Percentiles rank a stretch among this genome's conserved stretches.
phyloP scores from a whole-genome alignment of 208 protist species.

The Phytomonas serpens region DNA sequence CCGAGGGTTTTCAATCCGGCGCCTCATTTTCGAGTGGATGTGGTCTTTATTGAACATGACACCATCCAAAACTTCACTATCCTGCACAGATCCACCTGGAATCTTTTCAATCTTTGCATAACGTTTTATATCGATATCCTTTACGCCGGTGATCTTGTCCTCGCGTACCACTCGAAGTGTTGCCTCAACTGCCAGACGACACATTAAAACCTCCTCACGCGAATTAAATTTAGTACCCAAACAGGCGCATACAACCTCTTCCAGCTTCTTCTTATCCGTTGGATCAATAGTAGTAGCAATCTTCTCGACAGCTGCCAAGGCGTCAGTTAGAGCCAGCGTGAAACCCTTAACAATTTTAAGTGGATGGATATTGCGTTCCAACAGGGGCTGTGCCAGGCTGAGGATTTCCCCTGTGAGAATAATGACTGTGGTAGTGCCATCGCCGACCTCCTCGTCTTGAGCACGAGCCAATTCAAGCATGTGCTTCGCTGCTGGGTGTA shows the following conservation, averaged over 20 bases:
- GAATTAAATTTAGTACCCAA: constrained; percentile 99
- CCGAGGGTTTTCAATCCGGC: constrained; percentile 97
- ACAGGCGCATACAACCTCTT: constrained; percentile 90
- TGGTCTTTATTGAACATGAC: constrained; percentile 99
- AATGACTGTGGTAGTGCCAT: constrained; percentile 99
- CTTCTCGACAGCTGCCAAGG: constrained; percentile 91
- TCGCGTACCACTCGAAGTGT: constrained; percentile 92
- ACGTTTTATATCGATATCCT: constrained; percentile 99
- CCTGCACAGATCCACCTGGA: constrained; percentile 97
- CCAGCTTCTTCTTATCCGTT: constrained; percentile 83
- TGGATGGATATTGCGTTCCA: constrained; percentile 98
- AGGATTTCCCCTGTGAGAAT: constrained; percentile 99
- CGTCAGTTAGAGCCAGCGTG: constrained; percentile 94
- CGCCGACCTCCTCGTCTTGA: constrained; percentile 99
- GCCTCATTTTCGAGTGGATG: constrained; percentile 98
- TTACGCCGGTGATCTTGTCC: constrained; percentile 74
- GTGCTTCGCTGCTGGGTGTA: constrained; percentile 99
- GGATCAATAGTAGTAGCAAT: constrained; percentile 92
- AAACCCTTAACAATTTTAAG: constrained; percentile 97
- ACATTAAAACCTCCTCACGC: constrained; percentile 95
- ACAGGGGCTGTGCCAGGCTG: constrained; percentile 92
- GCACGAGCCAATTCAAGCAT: constrained; percentile 99
- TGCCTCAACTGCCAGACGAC: constrained; percentile 97
- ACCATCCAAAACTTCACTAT: constrained; percentile 97
- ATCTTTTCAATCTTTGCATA: constrained; percentile 99